A percentile compares a stretch with the other conserved stretches of the same genome.
These are phyloP conservation scores for Telopea speciosissima DNA, from an alignment of 177 flowering plant species.

Conservation along the genomic window DNA sequence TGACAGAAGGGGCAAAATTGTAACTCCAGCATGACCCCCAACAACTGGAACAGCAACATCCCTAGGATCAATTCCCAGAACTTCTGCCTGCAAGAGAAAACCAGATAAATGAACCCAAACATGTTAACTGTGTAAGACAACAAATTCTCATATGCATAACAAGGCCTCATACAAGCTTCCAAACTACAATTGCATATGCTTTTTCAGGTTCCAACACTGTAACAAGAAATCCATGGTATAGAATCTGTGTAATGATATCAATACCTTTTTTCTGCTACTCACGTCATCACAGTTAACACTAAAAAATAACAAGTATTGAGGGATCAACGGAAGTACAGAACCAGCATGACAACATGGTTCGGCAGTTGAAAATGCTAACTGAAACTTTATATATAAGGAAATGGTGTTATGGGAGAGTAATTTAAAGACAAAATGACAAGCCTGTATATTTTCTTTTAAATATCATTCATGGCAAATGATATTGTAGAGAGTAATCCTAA, in stretches of 20 bases:
- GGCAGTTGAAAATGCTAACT: background rate
- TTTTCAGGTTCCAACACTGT: too few relatives aligned
- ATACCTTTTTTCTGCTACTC: too few relatives aligned
- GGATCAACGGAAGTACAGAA: background rate
- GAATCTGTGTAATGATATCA: background rate
- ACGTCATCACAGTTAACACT: background rate
- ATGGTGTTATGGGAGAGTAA: too few relatives aligned
- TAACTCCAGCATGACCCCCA: constrained; percentile 82
- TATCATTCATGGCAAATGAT: background rate
- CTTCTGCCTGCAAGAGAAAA: constrained; percentile 54
- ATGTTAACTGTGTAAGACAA: background rate
- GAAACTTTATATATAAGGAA: too few relatives aligned
- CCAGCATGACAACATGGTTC: background rate
- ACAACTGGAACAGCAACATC: constrained; percentile 77
- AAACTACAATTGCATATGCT: too few relatives aligned
- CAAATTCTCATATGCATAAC: background rate
- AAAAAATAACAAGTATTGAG: background rate
- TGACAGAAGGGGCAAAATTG: constrained; percentile 73
- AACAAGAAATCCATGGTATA: too few relatives aligned
- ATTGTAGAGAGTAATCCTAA: too few relatives aligned
- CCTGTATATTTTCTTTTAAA: background rate
- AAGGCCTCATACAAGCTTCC: too few relatives aligned
- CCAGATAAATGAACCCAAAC: background rate
- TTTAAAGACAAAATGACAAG: too few relatives aligned
- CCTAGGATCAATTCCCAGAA: constrained; percentile 64